Evolutionary conservation across 2,329 filamentous ascomycete genomes (phyloP).

Genomic region (Alternaria panax): DNA sequence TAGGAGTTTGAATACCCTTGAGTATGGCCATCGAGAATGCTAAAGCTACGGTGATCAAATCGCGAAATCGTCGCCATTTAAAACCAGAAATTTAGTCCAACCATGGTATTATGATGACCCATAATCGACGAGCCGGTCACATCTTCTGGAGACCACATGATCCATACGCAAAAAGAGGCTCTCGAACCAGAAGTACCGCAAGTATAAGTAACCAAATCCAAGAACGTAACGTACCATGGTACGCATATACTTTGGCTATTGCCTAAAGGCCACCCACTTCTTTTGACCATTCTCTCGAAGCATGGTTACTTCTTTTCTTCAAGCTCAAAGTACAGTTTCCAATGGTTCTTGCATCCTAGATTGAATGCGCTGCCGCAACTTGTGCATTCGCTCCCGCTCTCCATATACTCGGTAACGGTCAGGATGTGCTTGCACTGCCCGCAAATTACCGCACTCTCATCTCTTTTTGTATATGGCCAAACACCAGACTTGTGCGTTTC

Average conservation of each 20-base stretch:
- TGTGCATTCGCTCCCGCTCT: constrained; percentile 37
- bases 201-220: no score
- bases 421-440: constrained; percentile 40
- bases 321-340: constrained; percentile 43
- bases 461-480: constrained; percentile 31
- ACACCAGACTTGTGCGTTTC: constrained; percentile 35
- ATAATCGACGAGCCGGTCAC: no score
- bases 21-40: no score
- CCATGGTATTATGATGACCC: no score
- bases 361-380: constrained; percentile 42
- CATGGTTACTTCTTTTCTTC: neutral
- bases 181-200: no score
- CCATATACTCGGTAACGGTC: constrained; percentile 42
- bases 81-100: no score
- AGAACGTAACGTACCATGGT: neutral
- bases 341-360: constrained; percentile 46
- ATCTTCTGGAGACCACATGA: no score
- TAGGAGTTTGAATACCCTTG: no score
- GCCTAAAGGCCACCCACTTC: neutral
- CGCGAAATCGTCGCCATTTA: no score
- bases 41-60: no score
- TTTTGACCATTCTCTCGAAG: neutral
- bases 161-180: no score
- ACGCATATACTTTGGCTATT: neutral
- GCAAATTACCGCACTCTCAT: constrained; percentile 40